Evolutionary conservation across 257 asterid genomes (phyloP), one percentile per base, ranked within the genome.

Genomic region (Gentiana dahurica): DNA sequence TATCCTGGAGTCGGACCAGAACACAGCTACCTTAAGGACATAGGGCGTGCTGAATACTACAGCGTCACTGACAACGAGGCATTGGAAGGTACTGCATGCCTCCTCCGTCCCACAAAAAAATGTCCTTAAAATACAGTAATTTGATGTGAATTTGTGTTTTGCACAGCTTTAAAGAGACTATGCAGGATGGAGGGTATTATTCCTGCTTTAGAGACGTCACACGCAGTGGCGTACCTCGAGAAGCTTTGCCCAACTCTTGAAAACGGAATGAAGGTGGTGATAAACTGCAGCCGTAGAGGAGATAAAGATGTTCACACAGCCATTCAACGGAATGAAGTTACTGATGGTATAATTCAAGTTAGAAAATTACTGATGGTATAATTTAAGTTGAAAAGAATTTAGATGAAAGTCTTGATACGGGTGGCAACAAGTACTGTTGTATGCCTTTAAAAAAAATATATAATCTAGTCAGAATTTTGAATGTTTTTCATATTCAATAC

Each of bases 1-100:
- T 89, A 86, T 35, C 95, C 94, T 1, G 87, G 77, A 3, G 90
- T 89, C 37, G 77, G 97, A 59, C 93, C 95, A 0, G 89, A 89
- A 71, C 68, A 79, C 53, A 83, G 94, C 65, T 89, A 74, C 67
- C 82, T 89, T 1, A 83, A 81, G 66, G 97, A 86, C 10, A 80
- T 63, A 0, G 83, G 81, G 0, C 92, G 86, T 6, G 94, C 86
- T 3, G 89, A 89, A 66, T 76, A 76, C 65, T 61, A 71, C 41
- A 39, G 75, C 0, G 75, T 77, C 49, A 78, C 87, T 0, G 86
- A 89, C 38, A 77, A 80, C 45, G 92, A 89, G 74, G 89, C 97
- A 53, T 54, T 89, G 7, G 68, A 76, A 61, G 95, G 95, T 85
- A 75, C 44, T 11, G 32, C 34, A n/a, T 34, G 15, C 3, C 4